Conservation (phyloP, 2,329 filamentous ascomycete genomes). For the Tolypocladium pustulatum region DNA sequence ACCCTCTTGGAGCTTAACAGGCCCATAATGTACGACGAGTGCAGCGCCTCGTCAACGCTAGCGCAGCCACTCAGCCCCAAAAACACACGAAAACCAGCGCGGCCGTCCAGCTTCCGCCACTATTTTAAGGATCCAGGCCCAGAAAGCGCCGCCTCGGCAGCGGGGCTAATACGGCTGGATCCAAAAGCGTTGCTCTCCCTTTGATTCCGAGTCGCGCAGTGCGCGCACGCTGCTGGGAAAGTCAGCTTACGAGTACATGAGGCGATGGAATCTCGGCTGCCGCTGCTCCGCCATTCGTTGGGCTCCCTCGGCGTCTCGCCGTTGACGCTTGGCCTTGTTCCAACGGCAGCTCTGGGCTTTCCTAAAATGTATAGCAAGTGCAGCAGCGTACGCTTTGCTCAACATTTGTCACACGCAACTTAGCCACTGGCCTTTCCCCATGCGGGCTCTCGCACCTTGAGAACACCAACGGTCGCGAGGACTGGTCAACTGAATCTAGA, state of each 20-base stretch:
- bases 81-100: not conserved
- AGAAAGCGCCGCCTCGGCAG: not conserved
- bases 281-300: no score
- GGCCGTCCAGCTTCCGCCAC: not conserved
- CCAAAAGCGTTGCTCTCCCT: not conserved
- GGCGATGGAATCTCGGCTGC: no score
- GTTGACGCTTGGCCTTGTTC: no score
- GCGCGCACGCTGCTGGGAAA: not conserved
- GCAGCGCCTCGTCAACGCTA: not conserved
- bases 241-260: not conserved
- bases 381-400: no score
- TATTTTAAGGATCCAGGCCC: not conserved
- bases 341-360: no score
- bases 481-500: no score
- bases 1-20: not conserved
- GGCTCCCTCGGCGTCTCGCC: no score
- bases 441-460: no score
- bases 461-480: no score
- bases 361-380: no score
- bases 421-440: no score
- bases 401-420: no score
- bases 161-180: not conserved
- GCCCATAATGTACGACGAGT: not conserved
- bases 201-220: not conserved
- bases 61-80: not conserved